Evolutionary conservation across 2,329 filamentous ascomycete species (phyloP), one percentile per base, ranked within the genome.

Genomic region (Xylariaceae sp.): DNA sequence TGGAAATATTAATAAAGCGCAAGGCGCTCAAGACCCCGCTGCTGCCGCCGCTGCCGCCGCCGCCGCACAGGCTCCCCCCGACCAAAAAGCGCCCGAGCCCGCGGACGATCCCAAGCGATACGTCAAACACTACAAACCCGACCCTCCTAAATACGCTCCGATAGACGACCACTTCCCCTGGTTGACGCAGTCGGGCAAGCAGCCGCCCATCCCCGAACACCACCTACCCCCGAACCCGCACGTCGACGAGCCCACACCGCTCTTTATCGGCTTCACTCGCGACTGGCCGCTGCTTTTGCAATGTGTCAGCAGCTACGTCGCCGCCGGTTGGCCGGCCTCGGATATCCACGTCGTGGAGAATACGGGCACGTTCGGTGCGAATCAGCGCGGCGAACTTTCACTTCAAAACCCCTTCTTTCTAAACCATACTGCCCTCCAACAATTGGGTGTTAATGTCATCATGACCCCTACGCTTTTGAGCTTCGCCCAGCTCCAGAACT

Each of bases 291-390:
- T 74, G 44, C 60, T 77, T 21, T 61, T 73, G 36, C 73, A 77
- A 54, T 68, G 67, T 13, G 64, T 76, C 3, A 63, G 71, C 19
- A 68, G 63, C 34, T 77, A 76, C 53, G 68, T 77, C 38, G 67
- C 71, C 1, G 69, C 69, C 3, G 73, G 73, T 14, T 77, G 73
- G 73, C 73, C 73, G 27, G 54, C 69, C 2, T 58, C 59, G 18
- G 68, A 76, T 47, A 76, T 77, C 39, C 68, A 69, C 43, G 64
- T 77, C 1, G 60, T 77, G 5, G 73, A 76, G 48, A 77, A 76
- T 55, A 76, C 68, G 11, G 72, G 72, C 11, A 66, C 66, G 3
- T 71, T 74, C 59, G 56, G 66, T 36, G 61, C 68, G 8, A 76
- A 76, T 46, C 55, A 59, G 31, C 51, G 63, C n/a, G 56, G 58